These are phyloP conservation scores for Fragilariopsis cylindrus DNA, from an alignment of 108 stramenopile genomes.

Conservation along the genomic window DNA sequence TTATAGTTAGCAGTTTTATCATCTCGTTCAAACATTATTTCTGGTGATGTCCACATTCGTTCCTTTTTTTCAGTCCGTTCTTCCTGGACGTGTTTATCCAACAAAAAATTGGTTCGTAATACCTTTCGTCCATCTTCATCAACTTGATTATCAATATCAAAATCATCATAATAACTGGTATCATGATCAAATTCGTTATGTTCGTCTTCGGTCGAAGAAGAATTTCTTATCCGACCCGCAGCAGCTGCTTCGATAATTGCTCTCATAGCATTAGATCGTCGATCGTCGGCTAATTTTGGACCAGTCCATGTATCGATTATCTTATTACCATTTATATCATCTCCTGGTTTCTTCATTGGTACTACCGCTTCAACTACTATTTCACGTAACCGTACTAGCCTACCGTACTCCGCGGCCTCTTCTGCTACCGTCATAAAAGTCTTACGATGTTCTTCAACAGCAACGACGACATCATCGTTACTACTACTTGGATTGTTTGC, in stretches of 20 bases:
- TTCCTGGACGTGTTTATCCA: conserved; percentile 27
- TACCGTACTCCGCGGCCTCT: conserved; percentile 31
- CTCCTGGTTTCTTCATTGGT: too few species aligned
- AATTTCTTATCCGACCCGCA: conserved; percentile 19
- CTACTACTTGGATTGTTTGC: background rate
- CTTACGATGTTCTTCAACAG: conserved; percentile 24
- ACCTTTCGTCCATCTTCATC: conserved; percentile 30
- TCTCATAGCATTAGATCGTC: conserved; percentile 12
- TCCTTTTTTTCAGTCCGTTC: conserved; percentile 18
- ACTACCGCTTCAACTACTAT: conserved; percentile 27
- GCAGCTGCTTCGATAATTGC: conserved; percentile 37
- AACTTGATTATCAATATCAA: conserved; percentile 28
- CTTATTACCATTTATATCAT: too few species aligned
- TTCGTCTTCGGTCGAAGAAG: conserved; percentile 7
- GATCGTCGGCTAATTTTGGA: conserved; percentile 12
- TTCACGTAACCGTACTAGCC: conserved; percentile 29
- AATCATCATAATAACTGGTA: background rate
- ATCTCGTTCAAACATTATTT: conserved; percentile 1
- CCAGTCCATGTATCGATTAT: conserved; percentile 22
- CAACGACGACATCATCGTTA: background rate
- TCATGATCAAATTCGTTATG: conserved; percentile 16
- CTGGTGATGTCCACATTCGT: conserved; percentile 16
- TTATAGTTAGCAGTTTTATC: conserved; percentile 23
- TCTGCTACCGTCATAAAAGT: conserved; percentile 18
- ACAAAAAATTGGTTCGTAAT: conserved; percentile 19